Conservation (phyloP, 306 rosid genomes). For the Pyrus betulifolia region DNA sequence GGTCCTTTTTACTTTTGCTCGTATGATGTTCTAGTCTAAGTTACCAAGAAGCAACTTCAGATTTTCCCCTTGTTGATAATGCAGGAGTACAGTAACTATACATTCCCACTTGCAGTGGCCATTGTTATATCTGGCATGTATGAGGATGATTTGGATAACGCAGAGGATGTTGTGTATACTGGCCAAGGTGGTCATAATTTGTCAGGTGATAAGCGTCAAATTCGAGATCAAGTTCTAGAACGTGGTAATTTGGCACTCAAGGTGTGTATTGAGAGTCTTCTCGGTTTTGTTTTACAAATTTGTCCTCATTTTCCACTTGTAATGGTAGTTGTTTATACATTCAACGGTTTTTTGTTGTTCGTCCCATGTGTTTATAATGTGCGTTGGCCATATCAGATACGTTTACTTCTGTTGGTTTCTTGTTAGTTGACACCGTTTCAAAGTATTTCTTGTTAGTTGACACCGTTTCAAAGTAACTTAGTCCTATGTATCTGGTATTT, state of each 20-base stretch:
- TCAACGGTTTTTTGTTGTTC: not conserved
- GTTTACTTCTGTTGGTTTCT: not conserved
- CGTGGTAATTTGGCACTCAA: conserved; percentile 93
- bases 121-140: conserved; percentile 94
- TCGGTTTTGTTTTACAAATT: not conserved
- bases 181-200: conserved; percentile 98
- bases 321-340: not conserved
- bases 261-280: conserved; percentile 37
- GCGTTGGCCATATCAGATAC: not conserved
- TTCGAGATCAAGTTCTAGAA: conserved; percentile 55
- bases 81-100: conserved; percentile 39
- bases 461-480: not conserved
- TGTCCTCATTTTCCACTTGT: not conserved
- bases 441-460: not conserved
- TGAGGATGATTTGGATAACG: conserved; percentile 92
- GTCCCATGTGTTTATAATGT: not conserved
- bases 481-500: not conserved
- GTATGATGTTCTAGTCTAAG: not conserved
- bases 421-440: not conserved
- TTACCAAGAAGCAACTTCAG: not conserved
- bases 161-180: conserved; percentile 85
- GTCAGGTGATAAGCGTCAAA: conserved; percentile 81
- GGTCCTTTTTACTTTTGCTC: not conserved
- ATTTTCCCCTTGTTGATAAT: conserved; percentile 5
- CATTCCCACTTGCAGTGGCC: conserved; percentile 74